phyloP scores from a whole-genome alignment of 768 basidiomycete genomes.

The Panaeolus cyanescens region DNA sequence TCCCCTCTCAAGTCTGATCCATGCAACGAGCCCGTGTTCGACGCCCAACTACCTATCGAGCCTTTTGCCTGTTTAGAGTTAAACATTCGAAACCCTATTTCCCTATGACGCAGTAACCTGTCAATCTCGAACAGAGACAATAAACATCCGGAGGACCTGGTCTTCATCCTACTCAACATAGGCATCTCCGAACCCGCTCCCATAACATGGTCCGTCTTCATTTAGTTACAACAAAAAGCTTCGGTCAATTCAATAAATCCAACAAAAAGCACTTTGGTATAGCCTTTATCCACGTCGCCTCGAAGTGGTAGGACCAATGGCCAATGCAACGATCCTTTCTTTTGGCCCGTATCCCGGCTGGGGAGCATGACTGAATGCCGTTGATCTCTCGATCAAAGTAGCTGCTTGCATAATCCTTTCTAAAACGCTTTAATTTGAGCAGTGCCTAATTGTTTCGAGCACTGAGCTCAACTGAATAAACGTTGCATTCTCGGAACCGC shows the following conservation, averaged over 20 bases:
- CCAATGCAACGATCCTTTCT: neutral
- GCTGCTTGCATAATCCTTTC: neutral
- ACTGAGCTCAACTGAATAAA: neutral
- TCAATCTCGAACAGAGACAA: neutral
- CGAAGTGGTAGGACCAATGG: neutral
- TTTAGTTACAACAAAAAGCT: neutral
- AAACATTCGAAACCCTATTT: neutral
- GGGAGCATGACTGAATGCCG: neutral
- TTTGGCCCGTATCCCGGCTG: neutral
- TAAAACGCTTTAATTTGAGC: neutral
- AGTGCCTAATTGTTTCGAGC: neutral
- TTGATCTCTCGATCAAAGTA: neutral
- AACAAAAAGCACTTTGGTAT: neutral
- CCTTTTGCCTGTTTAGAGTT: neutral
- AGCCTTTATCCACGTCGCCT: conserved; percentile 1
- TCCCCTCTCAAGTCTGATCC: neutral
- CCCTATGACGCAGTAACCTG: neutral
- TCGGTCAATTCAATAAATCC: neutral
- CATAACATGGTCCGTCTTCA: neutral
- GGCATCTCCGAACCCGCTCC: neutral
- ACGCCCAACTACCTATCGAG: neutral
- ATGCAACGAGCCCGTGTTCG: neutral
- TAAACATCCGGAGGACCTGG: neutral
- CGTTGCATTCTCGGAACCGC: neutral
- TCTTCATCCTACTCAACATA: neutral